Evolutionary conservation across 768 basidiomycete genomes (phyloP).

Genomic region (Favolaschia claudopus): DNA sequence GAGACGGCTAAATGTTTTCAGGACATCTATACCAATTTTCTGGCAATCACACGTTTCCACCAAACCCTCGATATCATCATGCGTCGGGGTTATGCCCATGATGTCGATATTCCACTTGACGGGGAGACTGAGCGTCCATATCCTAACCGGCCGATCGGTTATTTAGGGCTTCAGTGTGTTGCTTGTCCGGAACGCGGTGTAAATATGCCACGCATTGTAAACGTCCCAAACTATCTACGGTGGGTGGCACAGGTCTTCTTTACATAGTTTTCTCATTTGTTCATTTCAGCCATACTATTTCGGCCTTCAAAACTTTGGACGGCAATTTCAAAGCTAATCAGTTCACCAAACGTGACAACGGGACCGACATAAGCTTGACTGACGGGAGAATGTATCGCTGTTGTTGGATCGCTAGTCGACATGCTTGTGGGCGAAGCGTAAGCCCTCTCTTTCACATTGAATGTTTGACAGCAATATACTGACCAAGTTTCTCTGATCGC

Average conservation of each 20-base stretch:
- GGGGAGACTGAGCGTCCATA: slow-evolving; percentile 9
- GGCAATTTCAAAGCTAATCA: slow-evolving; percentile 15
- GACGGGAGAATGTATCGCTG: slow-evolving; percentile 18
- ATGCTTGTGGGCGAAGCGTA: slow-evolving; percentile 15
- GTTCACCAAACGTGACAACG: slow-evolving; percentile 19
- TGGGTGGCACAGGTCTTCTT: neutral
- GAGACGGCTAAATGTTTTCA: neutral
- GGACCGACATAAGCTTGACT: slow-evolving; percentile 4
- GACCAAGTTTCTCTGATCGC: neutral
- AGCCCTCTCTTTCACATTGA: neutral
- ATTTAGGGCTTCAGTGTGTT: neutral
- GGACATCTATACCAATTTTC: slow-evolving; percentile 14
- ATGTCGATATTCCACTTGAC: slow-evolving; percentile 3
- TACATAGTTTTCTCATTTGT: neutral
- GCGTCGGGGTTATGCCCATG: slow-evolving; percentile 5
- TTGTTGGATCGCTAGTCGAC: slow-evolving; percentile 10
- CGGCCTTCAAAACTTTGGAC: neutral
- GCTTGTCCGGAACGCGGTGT: slow-evolving; percentile 15
- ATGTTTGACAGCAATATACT: too few species aligned
- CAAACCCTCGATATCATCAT: slow-evolving; percentile 4
- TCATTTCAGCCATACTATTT: neutral
- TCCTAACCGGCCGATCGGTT: slow-evolving; percentile 3
- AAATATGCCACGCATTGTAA: slow-evolving; percentile 9
- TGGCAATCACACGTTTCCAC: slow-evolving; percentile 1
- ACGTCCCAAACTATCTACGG: slow-evolving; percentile 6